phyloP scores from a whole-genome alignment of 495 filamentous ascomycete species.

The Xylaria castorea region DNA sequence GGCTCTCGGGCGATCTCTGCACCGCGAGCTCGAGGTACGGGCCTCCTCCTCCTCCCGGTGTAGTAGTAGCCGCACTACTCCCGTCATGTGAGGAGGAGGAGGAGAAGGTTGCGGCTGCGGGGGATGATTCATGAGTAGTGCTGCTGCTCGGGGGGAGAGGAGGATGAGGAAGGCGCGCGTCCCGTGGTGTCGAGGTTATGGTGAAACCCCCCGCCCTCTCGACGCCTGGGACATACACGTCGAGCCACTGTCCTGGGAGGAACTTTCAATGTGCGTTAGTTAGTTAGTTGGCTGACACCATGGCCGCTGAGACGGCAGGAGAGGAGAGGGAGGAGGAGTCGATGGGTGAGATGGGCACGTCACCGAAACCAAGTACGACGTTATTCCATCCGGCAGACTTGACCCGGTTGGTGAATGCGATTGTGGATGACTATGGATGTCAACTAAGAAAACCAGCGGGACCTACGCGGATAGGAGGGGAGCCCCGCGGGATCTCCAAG shows the following conservation, averaged over 20 bases:
- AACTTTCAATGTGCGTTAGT: constrained; percentile 56
- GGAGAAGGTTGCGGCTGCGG: neutral
- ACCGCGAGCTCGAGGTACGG: constrained; percentile 76
- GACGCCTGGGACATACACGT: constrained; percentile 73
- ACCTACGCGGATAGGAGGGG: constrained; percentile 37
- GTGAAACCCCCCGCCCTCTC: constrained; percentile 82
- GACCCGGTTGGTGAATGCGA: neutral
- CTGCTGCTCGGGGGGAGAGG: too few species aligned
- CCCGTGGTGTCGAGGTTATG: constrained; percentile 75
- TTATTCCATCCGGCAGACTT: neutral
- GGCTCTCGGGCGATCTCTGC: constrained; percentile 68
- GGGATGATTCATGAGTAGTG: neutral
- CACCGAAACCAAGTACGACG: neutral
- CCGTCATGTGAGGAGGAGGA: too few species aligned
- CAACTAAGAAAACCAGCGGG: neutral
- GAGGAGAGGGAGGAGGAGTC: neutral
- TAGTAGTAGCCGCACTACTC: neutral
- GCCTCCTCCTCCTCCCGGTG: neutral
- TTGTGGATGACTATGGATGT: neutral
- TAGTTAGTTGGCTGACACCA: too few species aligned
- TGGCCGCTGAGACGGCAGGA: too few species aligned
- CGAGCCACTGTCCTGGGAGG: constrained; percentile 89
- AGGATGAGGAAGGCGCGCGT: constrained; percentile 43
- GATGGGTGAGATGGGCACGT: neutral
- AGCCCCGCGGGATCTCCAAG: constrained; percentile 39